A percentile compares a stretch with the other conserved stretches of the same genome.
Conservation (phyloP, 306 rosid species). For the Rosa persica region DNA sequence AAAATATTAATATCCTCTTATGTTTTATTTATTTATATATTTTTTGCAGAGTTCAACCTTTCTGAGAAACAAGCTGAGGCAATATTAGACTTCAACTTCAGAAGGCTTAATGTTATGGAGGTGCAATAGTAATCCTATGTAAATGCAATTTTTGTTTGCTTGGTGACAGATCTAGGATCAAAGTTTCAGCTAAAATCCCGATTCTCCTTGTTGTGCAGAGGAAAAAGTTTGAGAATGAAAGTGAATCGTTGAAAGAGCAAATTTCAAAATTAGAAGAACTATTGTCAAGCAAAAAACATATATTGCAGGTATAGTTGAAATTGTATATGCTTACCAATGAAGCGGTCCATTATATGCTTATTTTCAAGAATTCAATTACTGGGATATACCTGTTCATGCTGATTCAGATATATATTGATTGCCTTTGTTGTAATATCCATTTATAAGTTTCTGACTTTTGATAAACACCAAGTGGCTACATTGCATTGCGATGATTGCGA, state of each 20-base stretch:
- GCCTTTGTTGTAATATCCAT: not conserved
- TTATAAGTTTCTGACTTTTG: not conserved
- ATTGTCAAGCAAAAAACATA: slow-evolving; percentile 71
- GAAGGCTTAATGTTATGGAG: slow-evolving; percentile 88
- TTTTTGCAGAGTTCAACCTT: slow-evolving; percentile 64
- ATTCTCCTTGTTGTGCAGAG: slow-evolving; percentile 56
- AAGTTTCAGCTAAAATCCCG: slow-evolving; percentile 7
- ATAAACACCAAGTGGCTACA: not conserved
- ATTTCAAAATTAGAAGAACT: slow-evolving; percentile 82
- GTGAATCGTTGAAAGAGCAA: slow-evolving; percentile 64
- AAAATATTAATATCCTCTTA: not conserved
- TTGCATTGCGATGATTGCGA: not conserved
- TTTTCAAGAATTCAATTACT: not conserved
- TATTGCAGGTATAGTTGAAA: slow-evolving; percentile 59
- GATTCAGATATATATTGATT: not conserved
- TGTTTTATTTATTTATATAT: not conserved
- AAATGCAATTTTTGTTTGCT: not conserved
- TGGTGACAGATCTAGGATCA: not conserved
- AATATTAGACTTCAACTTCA: slow-evolving; percentile 76
- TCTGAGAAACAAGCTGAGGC: slow-evolving; percentile 98
- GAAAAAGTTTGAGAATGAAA: slow-evolving; percentile 66
- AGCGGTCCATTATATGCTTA: not conserved
- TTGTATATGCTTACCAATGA: not conserved
- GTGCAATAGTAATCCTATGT: slow-evolving; percentile 40
- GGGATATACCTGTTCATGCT: not conserved